Percentiles rank a stretch among this genome's conserved stretches.
Conservation (phyloP, 164 flowering plant species). For the Berberis thunbergii region DNA sequence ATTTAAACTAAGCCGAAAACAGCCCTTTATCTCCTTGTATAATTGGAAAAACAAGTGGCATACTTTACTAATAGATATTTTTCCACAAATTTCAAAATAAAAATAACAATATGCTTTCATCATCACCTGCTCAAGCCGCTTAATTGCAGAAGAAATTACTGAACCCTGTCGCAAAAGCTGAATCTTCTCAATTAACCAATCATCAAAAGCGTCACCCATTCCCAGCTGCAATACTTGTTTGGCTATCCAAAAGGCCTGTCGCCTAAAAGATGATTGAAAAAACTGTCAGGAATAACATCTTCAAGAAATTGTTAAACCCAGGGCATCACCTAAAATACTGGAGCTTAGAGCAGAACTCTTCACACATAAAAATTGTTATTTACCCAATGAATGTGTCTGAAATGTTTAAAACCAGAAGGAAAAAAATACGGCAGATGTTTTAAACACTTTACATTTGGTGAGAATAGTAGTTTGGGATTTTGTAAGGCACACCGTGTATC, state of each 20-base stretch:
- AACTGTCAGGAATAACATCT: neutral
- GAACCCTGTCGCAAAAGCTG: constrained; percentile 81
- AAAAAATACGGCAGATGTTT: too few species aligned
- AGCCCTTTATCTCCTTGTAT: too few species aligned
- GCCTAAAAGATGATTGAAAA: constrained; percentile 31
- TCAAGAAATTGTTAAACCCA: neutral
- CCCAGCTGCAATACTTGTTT: constrained; percentile 97
- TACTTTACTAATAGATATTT: neutral
- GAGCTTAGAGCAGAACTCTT: too few species aligned
- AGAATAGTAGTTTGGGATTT: too few species aligned
- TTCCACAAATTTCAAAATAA: neutral
- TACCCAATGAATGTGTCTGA: too few species aligned
- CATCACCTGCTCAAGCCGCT: constrained; percentile 71
- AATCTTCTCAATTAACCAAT: constrained; percentile 93
- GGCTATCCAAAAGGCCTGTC: constrained; percentile 95
- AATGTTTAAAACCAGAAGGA: too few species aligned
- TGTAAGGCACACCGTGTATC: too few species aligned
- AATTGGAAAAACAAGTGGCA: neutral
- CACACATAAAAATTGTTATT: neutral
- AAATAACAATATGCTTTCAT: neutral
- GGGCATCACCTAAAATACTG: neutral
- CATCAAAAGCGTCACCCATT: constrained; percentile 99
- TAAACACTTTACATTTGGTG: too few species aligned
- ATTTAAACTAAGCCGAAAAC: too few species aligned
- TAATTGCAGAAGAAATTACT: constrained; percentile 76